phyloP scores from a whole-genome alignment of 495 filamentous ascomycete species.

The Elaphomyces granulatus region DNA sequence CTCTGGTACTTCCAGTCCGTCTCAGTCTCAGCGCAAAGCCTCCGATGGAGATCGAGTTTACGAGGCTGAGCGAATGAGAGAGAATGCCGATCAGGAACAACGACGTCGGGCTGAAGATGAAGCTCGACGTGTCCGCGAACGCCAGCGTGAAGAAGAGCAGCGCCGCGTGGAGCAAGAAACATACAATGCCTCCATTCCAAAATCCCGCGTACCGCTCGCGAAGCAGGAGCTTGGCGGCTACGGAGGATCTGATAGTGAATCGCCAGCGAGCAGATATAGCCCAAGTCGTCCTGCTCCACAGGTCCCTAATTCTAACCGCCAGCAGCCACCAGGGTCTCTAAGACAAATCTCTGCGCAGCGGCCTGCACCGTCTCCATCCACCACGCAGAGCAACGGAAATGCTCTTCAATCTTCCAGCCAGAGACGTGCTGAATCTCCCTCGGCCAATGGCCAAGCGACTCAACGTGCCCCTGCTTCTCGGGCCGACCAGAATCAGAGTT shows the following conservation, averaged over 20 bases:
- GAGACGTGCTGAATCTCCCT: slow-evolving; percentile 8
- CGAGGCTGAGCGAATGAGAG: slow-evolving; percentile 34
- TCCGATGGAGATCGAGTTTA: slow-evolving; percentile 23
- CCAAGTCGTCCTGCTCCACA: slow-evolving; percentile 52
- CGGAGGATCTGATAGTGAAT: slow-evolving; percentile 28
- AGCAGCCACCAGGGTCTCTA: slow-evolving; percentile 27
- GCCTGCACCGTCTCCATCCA: slow-evolving; percentile 43
- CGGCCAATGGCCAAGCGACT: neutral
- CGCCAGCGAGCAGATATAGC: slow-evolving; percentile 55
- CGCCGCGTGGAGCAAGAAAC: slow-evolving; percentile 60
- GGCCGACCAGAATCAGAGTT: slow-evolving; percentile 17
- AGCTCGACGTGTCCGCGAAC: slow-evolving; percentile 28
- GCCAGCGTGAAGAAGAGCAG: slow-evolving; percentile 50
- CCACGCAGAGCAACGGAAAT: slow-evolving; percentile 8
- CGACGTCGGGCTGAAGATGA: slow-evolving; percentile 39
- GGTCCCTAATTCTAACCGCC: slow-evolving; percentile 33
- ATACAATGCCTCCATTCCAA: slow-evolving; percentile 76
- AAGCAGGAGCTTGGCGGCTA: slow-evolving; percentile 78
- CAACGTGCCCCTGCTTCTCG: slow-evolving; percentile 11
- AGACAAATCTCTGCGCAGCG: slow-evolving; percentile 40
- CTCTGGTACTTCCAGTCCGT: slow-evolving; percentile 25
- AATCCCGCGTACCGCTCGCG: slow-evolving; percentile 58
- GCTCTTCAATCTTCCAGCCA: slow-evolving; percentile 9
- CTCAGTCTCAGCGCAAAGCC: slow-evolving; percentile 17
- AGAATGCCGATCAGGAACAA: slow-evolving; percentile 33